Percentiles rank a stretch among this genome's conserved stretches.
phyloP scores from a whole-genome alignment of 768 basidiomycete species.

The Trametes meyenii region DNA sequence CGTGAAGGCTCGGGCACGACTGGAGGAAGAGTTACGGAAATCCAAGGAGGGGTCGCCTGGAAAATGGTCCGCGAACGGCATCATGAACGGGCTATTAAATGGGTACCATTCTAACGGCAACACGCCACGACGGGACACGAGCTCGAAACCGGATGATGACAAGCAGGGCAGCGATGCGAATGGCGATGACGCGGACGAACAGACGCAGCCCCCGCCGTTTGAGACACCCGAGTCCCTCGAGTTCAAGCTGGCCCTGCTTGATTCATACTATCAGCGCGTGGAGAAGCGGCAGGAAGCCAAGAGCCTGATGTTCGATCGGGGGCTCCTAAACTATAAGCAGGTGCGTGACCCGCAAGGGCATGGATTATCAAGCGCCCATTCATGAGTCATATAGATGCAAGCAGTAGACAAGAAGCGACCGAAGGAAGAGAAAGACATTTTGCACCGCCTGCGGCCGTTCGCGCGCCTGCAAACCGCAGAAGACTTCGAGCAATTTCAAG shows the following conservation, averaged over 20 bases:
- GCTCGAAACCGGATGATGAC: constrained; percentile 47
- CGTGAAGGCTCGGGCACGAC: constrained; percentile 54
- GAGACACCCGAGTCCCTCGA: constrained; percentile 83
- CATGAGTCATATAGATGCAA: constrained; percentile 63
- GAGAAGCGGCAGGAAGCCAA: constrained; percentile 86
- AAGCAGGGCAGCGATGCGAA: constrained; percentile 37
- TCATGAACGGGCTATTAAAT: constrained; percentile 38
- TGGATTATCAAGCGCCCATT: constrained; percentile 14
- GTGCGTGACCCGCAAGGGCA: constrained; percentile 48
- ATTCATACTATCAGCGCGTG: constrained; percentile 89
- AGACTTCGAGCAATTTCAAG: constrained; percentile 86
- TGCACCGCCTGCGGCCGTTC: constrained; percentile 88
- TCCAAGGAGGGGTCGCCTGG: constrained; percentile 32
- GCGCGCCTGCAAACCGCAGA: constrained; percentile 87
- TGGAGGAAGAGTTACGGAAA: constrained; percentile 43
- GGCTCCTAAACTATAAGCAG: constrained; percentile 93
- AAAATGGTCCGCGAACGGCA: constrained; percentile 34
- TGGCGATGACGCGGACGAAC: constrained; percentile 65
- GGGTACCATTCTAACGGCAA: constrained; percentile 31
- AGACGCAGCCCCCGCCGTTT: constrained; percentile 70
- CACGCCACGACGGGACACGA: constrained; percentile 41
- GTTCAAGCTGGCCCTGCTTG: constrained; percentile 87
- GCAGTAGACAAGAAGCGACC: constrained; percentile 88
- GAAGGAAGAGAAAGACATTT: constrained; percentile 89
- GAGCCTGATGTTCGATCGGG: constrained; percentile 88